phyloP scores from a whole-genome alignment of 192 early-diverging fungal species.

The Podila clonocystis region DNA sequence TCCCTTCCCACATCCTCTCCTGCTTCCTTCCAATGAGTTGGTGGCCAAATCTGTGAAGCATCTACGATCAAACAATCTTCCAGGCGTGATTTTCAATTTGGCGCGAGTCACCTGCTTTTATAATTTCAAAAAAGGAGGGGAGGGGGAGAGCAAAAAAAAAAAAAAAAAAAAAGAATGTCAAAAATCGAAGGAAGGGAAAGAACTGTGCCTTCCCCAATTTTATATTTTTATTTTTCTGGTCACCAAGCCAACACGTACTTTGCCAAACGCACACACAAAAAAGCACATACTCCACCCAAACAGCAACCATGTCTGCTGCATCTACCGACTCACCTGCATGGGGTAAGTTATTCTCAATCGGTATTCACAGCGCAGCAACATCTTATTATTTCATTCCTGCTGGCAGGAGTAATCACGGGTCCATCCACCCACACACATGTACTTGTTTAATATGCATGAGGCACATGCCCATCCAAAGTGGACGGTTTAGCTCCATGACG shows the following conservation, averaged over 20 bases:
- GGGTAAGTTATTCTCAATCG: constrained; percentile 13
- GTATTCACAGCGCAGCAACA: not conserved
- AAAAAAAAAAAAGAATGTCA: constrained; percentile 2
- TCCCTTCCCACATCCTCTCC: no score
- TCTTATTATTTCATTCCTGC: constrained; percentile 2
- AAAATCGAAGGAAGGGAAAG: constrained; percentile 1
- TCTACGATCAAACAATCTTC: no score
- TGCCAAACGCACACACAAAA: not conserved
- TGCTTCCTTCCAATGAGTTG: no score
- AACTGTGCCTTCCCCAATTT: not conserved
- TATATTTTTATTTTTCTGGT: not conserved
- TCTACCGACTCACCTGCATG: constrained; percentile 24
- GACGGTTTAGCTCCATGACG: no score
- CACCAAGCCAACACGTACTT: constrained; percentile 1
- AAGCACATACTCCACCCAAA: not conserved
- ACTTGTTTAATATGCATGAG: no score
- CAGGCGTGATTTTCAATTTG: no score
- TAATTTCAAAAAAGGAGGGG: no score
- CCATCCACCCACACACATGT: no score
- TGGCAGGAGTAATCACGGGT: no score
- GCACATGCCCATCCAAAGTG: not conserved
- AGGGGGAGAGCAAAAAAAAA: constrained; percentile 4
- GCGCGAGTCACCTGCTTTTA: no score
- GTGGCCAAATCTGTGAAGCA: no score
- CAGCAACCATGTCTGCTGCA: constrained; percentile 26